Base-by-base conservation (phyloP, 1,284 basidiomycete genomes). In the Rhodotorula sp. region DNA sequence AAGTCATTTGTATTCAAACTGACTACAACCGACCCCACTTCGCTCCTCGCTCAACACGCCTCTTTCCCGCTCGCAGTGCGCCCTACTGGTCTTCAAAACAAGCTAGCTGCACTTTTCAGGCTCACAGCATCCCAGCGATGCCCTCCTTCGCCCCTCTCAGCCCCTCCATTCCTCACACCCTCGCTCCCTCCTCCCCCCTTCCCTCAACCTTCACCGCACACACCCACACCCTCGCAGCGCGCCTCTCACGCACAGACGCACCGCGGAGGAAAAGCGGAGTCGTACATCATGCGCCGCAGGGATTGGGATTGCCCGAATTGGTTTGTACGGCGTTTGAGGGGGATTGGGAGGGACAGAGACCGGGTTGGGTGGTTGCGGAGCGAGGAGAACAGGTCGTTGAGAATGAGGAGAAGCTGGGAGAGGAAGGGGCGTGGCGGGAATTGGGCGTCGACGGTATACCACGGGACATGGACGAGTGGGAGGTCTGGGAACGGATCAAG, bases 361-460 rank as follows among this genome's bases (percentile, higher is more conserved):
- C 59, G 15, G 27, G 36, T 5, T 61, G 59, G 59, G 36, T 44
- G 2, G 36, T 15, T 13, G 34, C 47, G 15, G 32, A 17, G n/a
- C n/a, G 6, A 47, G 30, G 10, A 44, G 3, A 34, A 17, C 7
- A 30, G 55, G 8, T 27, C n/a, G n/a, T n/a, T 6, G 7, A 9
- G 29, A 1, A 32, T 8, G 15, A 32, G 61, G 30, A 39, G 39
- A 17, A 29, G 7, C 4, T 27, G 29, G 44, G 34, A 11, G 52
- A 54, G 17, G 5, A n/a, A 20, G 24, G 39, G 22, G 30, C 39
- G 53, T 39, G 48, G 59, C 15, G 24, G 8, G 10, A 13, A 32
- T 24, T 48, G 17, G 57, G 57, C 29, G 57, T 58, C 29, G 44
- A 46, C 10, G 57, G 57, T 1, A 30, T 62, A 4, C 61, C 61